phyloP scores from a whole-genome alignment of 352 stramenopile genomes.

The Phytopythium oedochilum region DNA sequence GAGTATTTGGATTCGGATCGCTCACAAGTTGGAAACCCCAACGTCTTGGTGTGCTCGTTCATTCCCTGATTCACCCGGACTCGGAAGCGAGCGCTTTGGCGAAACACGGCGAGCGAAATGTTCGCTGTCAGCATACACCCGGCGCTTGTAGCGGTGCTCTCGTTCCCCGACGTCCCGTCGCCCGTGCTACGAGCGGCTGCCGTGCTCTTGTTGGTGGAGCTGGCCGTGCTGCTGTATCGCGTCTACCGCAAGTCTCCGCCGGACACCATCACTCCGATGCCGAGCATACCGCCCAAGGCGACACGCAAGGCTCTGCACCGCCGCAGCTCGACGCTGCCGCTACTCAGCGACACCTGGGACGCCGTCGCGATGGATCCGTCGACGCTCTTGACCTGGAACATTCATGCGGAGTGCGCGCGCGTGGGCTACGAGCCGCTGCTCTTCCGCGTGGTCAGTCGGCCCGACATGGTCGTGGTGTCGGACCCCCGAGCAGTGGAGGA shows the following conservation, averaged over 20 bases:
- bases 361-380: not conserved
- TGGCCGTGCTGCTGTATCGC: not conserved
- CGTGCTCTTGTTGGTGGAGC: not conserved
- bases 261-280: not conserved
- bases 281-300: too few relatives aligned
- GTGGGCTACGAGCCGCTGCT: not conserved
- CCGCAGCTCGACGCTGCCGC: not conserved
- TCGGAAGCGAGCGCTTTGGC: not conserved
- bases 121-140: not conserved
- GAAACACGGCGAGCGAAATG: not conserved
- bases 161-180: not conserved
- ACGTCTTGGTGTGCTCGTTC: too few relatives aligned
- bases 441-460: constrained; percentile 5
- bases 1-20: too few relatives aligned
- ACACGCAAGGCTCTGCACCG: not conserved
- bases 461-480: constrained; percentile 10
- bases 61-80: not conserved
- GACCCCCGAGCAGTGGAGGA: constrained; percentile 7
- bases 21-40: too few relatives aligned
- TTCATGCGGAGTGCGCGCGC: not conserved
- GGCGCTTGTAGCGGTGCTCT: not conserved
- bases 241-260: not conserved
- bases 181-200: too few relatives aligned
- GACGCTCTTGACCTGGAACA: constrained; percentile 4
- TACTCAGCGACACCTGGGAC: constrained; percentile 5